A percentile compares a stretch with the other conserved stretches of the same genome.
Evolutionary conservation across 1,284 basidiomycete genomes (phyloP).

Genomic region (Ceratobasidium papillatum): DNA sequence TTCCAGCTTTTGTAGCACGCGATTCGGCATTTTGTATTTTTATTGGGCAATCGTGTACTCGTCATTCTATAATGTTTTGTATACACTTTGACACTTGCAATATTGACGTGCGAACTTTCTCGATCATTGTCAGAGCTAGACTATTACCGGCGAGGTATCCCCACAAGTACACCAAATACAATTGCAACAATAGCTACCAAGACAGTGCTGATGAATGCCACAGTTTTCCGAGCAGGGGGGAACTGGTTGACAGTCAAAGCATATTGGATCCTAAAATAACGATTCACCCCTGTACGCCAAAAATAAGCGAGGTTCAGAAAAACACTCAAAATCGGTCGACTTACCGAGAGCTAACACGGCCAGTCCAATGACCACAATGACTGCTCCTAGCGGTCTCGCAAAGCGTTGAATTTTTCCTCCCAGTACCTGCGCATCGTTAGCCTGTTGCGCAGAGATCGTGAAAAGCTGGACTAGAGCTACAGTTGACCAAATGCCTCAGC

Average conservation of each 20-base stretch:
- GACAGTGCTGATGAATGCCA: constrained; percentile 57
- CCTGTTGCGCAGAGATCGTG: constrained; percentile 53
- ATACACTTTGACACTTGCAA: background rate
- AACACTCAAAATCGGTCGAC: constrained; percentile 42
- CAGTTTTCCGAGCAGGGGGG: constrained; percentile 62
- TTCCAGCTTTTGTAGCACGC: background rate
- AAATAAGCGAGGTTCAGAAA: background rate
- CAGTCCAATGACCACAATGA: constrained; percentile 61
- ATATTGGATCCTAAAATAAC: constrained; percentile 66
- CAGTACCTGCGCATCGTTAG: constrained; percentile 45
- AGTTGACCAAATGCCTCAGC: background rate
- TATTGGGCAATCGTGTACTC: constrained; percentile 27
- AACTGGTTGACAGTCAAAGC: constrained; percentile 64
- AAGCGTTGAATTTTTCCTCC: constrained; percentile 53
- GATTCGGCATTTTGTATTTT: constrained; percentile 12
- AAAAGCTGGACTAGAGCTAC: constrained; percentile 66
- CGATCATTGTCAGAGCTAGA: background rate
- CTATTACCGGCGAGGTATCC: constrained; percentile 34
- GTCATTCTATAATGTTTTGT: constrained; percentile 32
- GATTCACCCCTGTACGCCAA: constrained; percentile 55
- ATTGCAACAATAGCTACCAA: constrained; percentile 58
- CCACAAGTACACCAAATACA: constrained; percentile 60
- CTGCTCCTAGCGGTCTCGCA: constrained; percentile 65
- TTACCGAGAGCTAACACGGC: constrained; percentile 61
- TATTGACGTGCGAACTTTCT: background rate